These are phyloP conservation scores for Boletus rufocinnamomeus DNA, from an alignment of 768 basidiomycete genomes.

Conservation along the genomic window DNA sequence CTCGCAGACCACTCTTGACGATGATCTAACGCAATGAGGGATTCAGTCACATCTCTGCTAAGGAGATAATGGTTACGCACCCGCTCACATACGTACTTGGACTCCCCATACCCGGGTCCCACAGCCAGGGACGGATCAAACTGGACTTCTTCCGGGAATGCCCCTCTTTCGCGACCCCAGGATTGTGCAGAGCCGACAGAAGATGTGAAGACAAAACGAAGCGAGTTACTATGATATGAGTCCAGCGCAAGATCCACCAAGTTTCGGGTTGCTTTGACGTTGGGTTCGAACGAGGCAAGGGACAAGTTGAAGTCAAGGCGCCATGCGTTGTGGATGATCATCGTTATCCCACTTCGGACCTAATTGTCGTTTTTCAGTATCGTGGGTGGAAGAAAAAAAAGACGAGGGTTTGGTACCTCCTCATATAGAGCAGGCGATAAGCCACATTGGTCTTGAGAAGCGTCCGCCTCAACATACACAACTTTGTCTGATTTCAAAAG, in stretches of 20 bases:
- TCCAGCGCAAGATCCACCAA: conserved; percentile 37
- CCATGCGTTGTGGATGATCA: conserved; percentile 30
- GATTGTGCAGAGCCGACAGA: conserved; percentile 23
- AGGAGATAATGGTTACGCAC: conserved; percentile 26
- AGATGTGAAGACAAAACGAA: conserved; percentile 31
- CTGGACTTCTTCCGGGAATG: conserved; percentile 36
- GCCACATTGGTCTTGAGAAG: conserved; percentile 33
- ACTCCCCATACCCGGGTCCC: conserved; percentile 40
- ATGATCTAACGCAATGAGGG: conserved; percentile 21
- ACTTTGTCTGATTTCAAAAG: conserved; percentile 36
- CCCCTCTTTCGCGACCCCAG: conserved; percentile 25
- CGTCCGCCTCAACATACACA: conserved; percentile 40
- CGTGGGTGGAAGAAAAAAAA: no score
- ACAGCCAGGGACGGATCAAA: conserved; percentile 29
- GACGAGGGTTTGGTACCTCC: conserved; percentile 27
- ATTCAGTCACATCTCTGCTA: no score
- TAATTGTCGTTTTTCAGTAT: not conserved
- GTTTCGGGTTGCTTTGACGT: conserved; percentile 36
- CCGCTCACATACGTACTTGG: conserved; percentile 41
- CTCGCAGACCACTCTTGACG: conserved; percentile 26
- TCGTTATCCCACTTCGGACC: conserved; percentile 27
- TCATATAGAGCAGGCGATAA: conserved; percentile 28
- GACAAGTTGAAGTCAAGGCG: conserved; percentile 43
- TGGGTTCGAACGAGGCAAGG: conserved; percentile 39
- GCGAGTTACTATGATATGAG: conserved; percentile 18